These are phyloP conservation scores for Leucocoprinus birnbaumii DNA, from an alignment of 768 basidiomycete genomes.

Conservation along the genomic window DNA sequence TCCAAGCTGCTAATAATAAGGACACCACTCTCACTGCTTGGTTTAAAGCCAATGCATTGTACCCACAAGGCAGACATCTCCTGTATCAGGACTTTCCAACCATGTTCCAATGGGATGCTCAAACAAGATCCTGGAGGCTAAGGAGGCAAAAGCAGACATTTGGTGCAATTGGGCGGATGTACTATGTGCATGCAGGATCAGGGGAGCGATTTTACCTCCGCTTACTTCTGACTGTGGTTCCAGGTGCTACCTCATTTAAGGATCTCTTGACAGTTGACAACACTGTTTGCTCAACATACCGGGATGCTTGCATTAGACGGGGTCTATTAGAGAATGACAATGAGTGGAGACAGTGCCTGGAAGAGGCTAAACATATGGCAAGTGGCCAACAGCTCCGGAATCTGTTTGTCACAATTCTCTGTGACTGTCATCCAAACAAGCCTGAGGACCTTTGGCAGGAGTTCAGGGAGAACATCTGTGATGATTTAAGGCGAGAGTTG, in stretches of 20 bases:
- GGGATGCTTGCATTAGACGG: slow-evolving; percentile 36
- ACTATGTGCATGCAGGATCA: not conserved
- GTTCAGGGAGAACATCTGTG: slow-evolving; percentile 34
- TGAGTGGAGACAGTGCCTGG: slow-evolving; percentile 38
- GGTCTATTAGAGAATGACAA: slow-evolving; percentile 46
- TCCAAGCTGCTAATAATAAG: not conserved
- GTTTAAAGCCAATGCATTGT: slow-evolving; percentile 27
- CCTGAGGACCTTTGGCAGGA: slow-evolving; percentile 37
- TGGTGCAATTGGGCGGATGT: too few species aligned
- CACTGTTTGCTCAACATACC: slow-evolving; percentile 24
- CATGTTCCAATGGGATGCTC: too few species aligned
- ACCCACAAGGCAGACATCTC: slow-evolving; percentile 13
- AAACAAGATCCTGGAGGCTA: too few species aligned
- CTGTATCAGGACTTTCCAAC: slow-evolving; percentile 35
- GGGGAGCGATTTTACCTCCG: slow-evolving; percentile 35
- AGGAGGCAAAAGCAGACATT: too few species aligned
- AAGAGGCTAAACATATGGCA: slow-evolving; percentile 18
- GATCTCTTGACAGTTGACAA: slow-evolving; percentile 19
- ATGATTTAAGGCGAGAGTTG: slow-evolving; percentile 27
- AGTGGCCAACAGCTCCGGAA: not conserved
- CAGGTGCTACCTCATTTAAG: slow-evolving; percentile 28
- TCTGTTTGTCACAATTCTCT: slow-evolving; percentile 38
- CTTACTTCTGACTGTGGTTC: slow-evolving; percentile 33
- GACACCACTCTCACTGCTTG: slow-evolving; percentile 26
- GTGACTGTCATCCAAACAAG: slow-evolving; percentile 21